A percentile compares a stretch with the other conserved stretches of the same genome.
Evolutionary conservation across 2,329 filamentous ascomycete species (phyloP).

Genomic region (Stachybotrys chartarum): DNA sequence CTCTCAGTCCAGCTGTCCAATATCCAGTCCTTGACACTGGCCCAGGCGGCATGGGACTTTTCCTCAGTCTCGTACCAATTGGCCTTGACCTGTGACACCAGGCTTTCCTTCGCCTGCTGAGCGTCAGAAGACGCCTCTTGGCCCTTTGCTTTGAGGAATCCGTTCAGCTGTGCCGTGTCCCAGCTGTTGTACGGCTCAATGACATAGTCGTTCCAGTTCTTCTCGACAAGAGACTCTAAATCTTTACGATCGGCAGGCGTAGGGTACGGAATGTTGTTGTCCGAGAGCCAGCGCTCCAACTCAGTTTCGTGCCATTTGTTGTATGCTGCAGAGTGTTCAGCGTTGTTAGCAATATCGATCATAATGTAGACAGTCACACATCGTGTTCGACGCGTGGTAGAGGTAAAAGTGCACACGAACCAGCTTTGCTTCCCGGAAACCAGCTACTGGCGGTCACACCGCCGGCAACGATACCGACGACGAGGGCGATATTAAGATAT

Average conservation of each 20-base stretch:
- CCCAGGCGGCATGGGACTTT: constrained; percentile 64
- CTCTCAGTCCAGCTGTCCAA: constrained; percentile 94
- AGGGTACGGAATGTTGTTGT: constrained; percentile 88
- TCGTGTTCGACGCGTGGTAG: not conserved
- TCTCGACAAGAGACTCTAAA: constrained; percentile 81
- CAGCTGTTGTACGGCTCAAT: constrained; percentile 69
- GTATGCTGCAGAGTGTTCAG: constrained; percentile 57
- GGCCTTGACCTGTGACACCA: constrained; percentile 62
- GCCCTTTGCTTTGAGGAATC: constrained; percentile 65
- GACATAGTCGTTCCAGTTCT: constrained; percentile 79
- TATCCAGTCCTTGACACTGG: constrained; percentile 79
- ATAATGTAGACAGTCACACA: not conserved
- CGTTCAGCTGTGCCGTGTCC: constrained; percentile 61
- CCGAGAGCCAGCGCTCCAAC: constrained; percentile 92
- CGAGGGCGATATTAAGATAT: constrained; percentile 62
- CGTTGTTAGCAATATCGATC: not conserved
- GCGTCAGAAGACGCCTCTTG: constrained; percentile 60
- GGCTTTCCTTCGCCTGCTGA: constrained; percentile 59
- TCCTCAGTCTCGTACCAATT: constrained; percentile 77
- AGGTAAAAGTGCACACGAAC: constrained; percentile 41
- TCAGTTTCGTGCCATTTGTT: constrained; percentile 99
- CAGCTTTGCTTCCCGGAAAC: constrained; percentile 68
- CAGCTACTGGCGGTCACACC: constrained; percentile 68
- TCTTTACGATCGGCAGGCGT: constrained; percentile 86
- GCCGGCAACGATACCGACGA: constrained; percentile 66